Percentiles rank a stretch among this genome's conserved stretches.
Evolutionary conservation across 306 rosid genomes (phyloP).

Genomic region (Prunus fruticosa): DNA sequence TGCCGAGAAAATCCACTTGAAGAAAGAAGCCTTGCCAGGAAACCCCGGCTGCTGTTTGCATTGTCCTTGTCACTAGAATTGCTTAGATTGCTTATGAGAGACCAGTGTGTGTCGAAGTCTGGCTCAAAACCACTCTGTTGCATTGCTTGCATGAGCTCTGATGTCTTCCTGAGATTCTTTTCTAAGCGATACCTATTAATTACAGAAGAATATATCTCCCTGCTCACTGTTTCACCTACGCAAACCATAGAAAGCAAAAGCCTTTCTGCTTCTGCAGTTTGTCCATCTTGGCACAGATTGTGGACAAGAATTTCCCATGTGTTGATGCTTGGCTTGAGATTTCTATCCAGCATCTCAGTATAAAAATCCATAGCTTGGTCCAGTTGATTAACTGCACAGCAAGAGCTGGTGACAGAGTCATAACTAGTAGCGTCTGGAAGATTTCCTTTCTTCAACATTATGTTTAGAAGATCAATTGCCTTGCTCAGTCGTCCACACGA

Average conservation of each 20-base stretch:
- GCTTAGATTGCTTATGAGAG: conserved; percentile 72
- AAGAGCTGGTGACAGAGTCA: conserved; percentile 56
- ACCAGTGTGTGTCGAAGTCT: conserved; percentile 91
- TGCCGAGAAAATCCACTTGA: conserved; percentile 54
- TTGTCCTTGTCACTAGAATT: conserved; percentile 32
- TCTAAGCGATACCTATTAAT: conserved; percentile 48
- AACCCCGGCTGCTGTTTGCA: conserved; percentile 48
- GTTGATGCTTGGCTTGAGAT: conserved; percentile 50
- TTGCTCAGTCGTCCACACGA: conserved; percentile 47
- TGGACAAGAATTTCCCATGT: conserved; percentile 51
- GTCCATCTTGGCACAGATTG: conserved; percentile 50
- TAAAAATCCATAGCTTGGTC: conserved; percentile 60
- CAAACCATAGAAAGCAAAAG: conserved; percentile 43
- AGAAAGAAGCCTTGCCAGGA: conserved; percentile 76
- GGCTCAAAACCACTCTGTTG: conserved; percentile 73
- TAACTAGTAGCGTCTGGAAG: conserved; percentile 64
- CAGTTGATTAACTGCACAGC: conserved; percentile 44
- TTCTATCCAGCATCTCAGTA: conserved; percentile 59
- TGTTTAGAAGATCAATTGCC: conserved; percentile 65
- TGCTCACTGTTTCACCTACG: conserved; percentile 61
- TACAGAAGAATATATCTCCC: conserved; percentile 54
- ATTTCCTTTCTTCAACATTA: conserved; percentile 64
- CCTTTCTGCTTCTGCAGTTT: conserved; percentile 66
- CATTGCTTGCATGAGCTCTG: conserved; percentile 72
- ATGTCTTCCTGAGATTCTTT: conserved; percentile 62